Base-by-base conservation (phyloP, 495 filamentous ascomycete genomes). In the Aeminium ludgeri region DNA sequence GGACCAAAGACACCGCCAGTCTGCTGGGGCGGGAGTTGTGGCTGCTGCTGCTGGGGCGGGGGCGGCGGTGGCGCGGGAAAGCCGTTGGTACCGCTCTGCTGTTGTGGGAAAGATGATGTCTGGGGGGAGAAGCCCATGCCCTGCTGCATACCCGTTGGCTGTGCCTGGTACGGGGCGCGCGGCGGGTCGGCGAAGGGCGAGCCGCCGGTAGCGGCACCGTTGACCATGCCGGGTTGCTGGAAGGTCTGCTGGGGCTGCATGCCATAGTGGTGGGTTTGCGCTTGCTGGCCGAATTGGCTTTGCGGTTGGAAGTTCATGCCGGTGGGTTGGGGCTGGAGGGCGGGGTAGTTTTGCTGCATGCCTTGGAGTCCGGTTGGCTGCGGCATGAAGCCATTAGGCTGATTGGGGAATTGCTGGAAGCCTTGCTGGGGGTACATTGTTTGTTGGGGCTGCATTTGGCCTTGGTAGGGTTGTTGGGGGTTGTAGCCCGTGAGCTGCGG, bases 401-500 rank as follows among this genome's bases (percentile, higher is more conserved):
- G 48, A 27, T 43, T 38, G 8, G 28, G 34, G 15, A 46, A 44
- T 11, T 27, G 32, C 16, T 32, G 40, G 34, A 38, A 49, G 23
- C 38, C 36, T 37, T 56, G 51, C 40, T 61, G 54, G n/a, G 59
- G 62, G 49, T 73, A 71, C 46, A 68, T 57, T 38, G 46, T 41
- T 38, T 42, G 40, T 30, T 41, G 36, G 16, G 53, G 66, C 47
- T 74, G 69, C 50, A 74, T 70, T 10, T 55, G 48, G 18, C 44
- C 34, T 17, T 62, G 45, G 13, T 59, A 61, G 42, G 65, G 65
- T 25, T 61, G 58, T 42, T 65, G 62, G n/a, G 8, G 8, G 28
- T n/a, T n/a, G 28, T 30, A 30, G 28, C 28, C 28, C 0, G 89
- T 96, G 54, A 86, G 67, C 56, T 93, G 85, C 18, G 86, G 79